Percentiles rank a stretch among this genome's conserved stretches.
phyloP scores from a whole-genome alignment of 75 land plant species.

The Ceratopteris richardii region DNA sequence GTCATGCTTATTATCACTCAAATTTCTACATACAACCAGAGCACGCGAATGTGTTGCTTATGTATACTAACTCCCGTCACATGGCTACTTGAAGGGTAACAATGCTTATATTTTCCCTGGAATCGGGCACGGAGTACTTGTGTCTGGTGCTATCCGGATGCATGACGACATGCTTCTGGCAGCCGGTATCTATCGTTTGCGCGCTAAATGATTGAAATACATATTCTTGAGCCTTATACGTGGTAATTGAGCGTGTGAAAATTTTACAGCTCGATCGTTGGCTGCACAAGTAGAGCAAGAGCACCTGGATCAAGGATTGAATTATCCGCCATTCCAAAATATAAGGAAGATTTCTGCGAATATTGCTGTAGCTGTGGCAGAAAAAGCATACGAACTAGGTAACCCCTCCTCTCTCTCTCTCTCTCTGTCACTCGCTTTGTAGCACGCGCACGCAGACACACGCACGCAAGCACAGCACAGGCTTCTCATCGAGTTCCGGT shows the following conservation, averaged over 20 bases:
- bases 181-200: no score
- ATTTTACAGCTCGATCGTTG: conserved; percentile 67
- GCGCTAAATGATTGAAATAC: no score
- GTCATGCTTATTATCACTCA: no score
- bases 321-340: conserved; percentile 71
- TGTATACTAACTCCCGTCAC: background rate
- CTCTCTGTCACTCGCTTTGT: no score
- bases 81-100: background rate
- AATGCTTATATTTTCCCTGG: conserved; percentile 39
- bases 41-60: background rate
- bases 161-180: conserved; percentile 34
- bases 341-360: conserved; percentile 87
- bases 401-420: background rate
- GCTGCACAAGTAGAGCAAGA: conserved; percentile 60
- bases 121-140: conserved; percentile 33
- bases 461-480: no score
- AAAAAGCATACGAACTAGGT: conserved; percentile 48
- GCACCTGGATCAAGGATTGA: conserved; percentile 57
- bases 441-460: no score
- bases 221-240: background rate
- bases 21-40: no score
- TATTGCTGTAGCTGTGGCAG: conserved; percentile 60
- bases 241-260: background rate
- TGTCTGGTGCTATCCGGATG: conserved; percentile 37
- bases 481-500: no score